Evolutionary conservation across 1,139 yeast species (phyloP), one percentile per base, ranked within the genome.

Genomic region (Lodderomyces beijingensis): DNA sequence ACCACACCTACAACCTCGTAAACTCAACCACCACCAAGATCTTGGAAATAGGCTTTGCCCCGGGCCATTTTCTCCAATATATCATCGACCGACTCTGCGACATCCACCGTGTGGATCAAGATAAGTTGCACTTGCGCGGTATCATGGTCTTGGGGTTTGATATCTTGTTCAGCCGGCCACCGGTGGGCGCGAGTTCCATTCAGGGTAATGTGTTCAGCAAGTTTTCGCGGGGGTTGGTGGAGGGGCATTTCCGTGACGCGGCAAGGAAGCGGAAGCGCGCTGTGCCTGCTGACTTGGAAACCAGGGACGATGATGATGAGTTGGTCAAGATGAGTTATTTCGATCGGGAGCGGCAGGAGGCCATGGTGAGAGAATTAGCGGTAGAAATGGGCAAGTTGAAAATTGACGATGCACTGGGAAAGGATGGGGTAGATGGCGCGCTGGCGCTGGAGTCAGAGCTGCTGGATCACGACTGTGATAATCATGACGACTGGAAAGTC

Each of bases 41-140:
- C 4, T 24, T 68, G 4, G 73, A 68, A 40, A 42, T 67, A 16
- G 98, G 98, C 1, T 91, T 73, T 53, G 95, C 95, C 0, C 98
- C 98, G 0, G 98, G 98, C 0, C 89, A 95, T 22, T 91, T 98
- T 98, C 72, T 89, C 9, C 86, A 80, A 44, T 93, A 84, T 20
- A 82, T 95, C 5, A 51, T 54, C 28, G 40, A 51, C 21, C 45
- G 55, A 20, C 43, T 68, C 38, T 50, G 58, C 26, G 45, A 48
- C 23, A 33, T 57, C 2, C 65, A 65, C 41, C 44, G 38, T 3
- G 25, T 63, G 2, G 52, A 49, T 3, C 51, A 47, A 0, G 77
- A 74, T 28, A 58, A 74, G 27, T 72, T 85, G 9, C 54, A 65
- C 11, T 65, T 73, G 3, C 61, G 64, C 15, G 23, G 21, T 3